These are phyloP conservation scores for Colletotrichum limetticola DNA, from an alignment of 2,329 filamentous ascomycete species.

Conservation along the genomic window DNA sequence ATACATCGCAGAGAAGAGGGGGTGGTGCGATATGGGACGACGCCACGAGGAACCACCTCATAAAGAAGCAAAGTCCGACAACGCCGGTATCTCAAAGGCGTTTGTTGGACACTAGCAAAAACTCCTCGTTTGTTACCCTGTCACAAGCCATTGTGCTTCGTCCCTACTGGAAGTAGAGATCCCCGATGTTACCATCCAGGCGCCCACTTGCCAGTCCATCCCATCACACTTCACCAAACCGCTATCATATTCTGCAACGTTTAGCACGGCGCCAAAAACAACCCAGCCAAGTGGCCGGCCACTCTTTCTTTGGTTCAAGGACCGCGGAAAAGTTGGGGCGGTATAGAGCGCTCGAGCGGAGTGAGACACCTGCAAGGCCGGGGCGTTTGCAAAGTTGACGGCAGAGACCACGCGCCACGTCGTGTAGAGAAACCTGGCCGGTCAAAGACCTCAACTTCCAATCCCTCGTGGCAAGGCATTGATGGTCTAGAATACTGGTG, in stretches of 20 bases:
- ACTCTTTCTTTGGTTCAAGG: not conserved
- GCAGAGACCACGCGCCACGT: not conserved
- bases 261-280: not conserved
- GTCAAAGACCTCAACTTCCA: not conserved
- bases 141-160: not conserved
- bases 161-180: not conserved
- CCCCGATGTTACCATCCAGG: not conserved
- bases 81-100: not conserved
- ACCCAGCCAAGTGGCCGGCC: not conserved
- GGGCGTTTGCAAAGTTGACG: not conserved
- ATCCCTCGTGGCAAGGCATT: not conserved
- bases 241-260: not conserved
- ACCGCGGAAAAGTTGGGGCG: not conserved
- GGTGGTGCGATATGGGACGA: not conserved
- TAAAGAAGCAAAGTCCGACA: not conserved
- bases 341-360: not conserved
- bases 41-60: not conserved
- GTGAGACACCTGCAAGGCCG: not conserved
- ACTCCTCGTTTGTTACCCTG: not conserved
- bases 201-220: not conserved
- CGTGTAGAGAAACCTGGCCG: not conserved
- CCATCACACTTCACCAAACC: not conserved
- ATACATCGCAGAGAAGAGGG: not conserved
- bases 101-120: not conserved
- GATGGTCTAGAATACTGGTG: not conserved